phyloP scores from a whole-genome alignment of 345 rosid genomes.

The Camelina laxa region DNA sequence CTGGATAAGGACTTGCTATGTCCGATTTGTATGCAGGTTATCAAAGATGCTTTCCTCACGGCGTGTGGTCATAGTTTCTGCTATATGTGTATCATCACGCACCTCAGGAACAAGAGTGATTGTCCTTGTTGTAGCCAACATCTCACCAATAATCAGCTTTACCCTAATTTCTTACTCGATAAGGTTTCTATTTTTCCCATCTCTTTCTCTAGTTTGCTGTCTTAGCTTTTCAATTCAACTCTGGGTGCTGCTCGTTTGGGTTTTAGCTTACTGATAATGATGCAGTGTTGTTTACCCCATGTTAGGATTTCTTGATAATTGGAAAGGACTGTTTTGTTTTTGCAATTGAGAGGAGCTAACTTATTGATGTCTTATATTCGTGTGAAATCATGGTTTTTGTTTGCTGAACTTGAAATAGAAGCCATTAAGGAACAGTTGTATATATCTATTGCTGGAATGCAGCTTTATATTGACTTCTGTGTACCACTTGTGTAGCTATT shows the following conservation, averaged over 20 bases:
- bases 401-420: constrained; percentile 6
- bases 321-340: constrained; percentile 4
- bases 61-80: constrained; percentile 98
- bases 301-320: too few relatives aligned
- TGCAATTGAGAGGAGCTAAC: not conserved
- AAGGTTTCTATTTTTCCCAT: constrained; percentile 55
- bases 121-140: constrained; percentile 91
- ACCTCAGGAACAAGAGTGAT: constrained; percentile 88
- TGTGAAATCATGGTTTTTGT: not conserved
- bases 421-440: not conserved
- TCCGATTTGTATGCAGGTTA: constrained; percentile 98
- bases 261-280: not conserved
- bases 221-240: constrained; percentile 10
- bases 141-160: constrained; percentile 80
- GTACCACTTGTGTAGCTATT: constrained; percentile 62
- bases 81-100: constrained; percentile 93
- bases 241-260: constrained; percentile 7
- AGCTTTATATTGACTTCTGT: constrained; percentile 35
- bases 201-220: not conserved
- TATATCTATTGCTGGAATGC: constrained; percentile 11
- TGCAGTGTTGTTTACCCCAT: too few relatives aligned
- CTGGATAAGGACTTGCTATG: constrained; percentile 83
- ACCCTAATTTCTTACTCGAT: constrained; percentile 85
- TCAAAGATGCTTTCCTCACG: constrained; percentile 95
- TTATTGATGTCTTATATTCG: constrained; percentile 8